A percentile compares a stretch with the other conserved stretches of the same genome.
Evolutionary conservation across 495 filamentous ascomycete species (phyloP).

Genomic region (Hapsidospora chrysogenum): DNA sequence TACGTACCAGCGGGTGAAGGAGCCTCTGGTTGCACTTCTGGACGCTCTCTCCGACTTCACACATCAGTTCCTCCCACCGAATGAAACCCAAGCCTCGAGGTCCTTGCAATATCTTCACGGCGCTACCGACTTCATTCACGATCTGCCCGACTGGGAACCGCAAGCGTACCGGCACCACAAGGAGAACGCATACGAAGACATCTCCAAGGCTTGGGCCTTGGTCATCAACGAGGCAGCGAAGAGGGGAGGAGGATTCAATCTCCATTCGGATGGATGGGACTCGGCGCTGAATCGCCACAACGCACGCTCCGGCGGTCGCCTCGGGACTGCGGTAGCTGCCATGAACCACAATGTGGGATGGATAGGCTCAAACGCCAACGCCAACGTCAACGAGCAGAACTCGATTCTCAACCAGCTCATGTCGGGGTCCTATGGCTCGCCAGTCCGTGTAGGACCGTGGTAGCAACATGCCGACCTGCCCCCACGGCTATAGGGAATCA

Average conservation of each 20-base stretch:
- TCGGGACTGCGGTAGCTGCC: slow-evolving; percentile 66
- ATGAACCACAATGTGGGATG: slow-evolving; percentile 60
- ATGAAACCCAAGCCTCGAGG: slow-evolving; percentile 60
- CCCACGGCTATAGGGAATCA: too few relatives aligned
- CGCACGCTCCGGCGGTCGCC: slow-evolving; percentile 63
- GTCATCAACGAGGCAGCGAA: slow-evolving; percentile 87
- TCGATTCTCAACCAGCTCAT: slow-evolving; percentile 68
- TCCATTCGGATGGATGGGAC: slow-evolving; percentile 92
- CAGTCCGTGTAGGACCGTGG: slow-evolving; percentile 62
- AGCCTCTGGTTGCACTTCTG: slow-evolving; percentile 61
- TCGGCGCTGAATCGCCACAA: slow-evolving; percentile 79
- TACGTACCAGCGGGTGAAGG: slow-evolving; percentile 81
- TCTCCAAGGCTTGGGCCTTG: slow-evolving; percentile 80
- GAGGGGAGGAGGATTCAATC: slow-evolving; percentile 71
- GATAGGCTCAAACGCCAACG: slow-evolving; percentile 38
- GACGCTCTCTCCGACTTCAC: slow-evolving; percentile 89
- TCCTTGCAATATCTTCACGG: slow-evolving; percentile 78
- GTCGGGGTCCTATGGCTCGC: slow-evolving; percentile 59
- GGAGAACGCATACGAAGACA: slow-evolving; percentile 87
- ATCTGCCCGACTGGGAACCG: slow-evolving; percentile 72
- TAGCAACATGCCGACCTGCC: too few relatives aligned
- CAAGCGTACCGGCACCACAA: slow-evolving; percentile 80
- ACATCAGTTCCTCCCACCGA: slow-evolving; percentile 84
- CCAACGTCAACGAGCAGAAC: slow-evolving; percentile 31
- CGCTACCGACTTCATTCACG: slow-evolving; percentile 78